Percentiles rank a stretch among this genome's conserved stretches.
Evolutionary conservation across 2,329 filamentous ascomycete species (phyloP).

Genomic region (Paecilomyces formosus): DNA sequence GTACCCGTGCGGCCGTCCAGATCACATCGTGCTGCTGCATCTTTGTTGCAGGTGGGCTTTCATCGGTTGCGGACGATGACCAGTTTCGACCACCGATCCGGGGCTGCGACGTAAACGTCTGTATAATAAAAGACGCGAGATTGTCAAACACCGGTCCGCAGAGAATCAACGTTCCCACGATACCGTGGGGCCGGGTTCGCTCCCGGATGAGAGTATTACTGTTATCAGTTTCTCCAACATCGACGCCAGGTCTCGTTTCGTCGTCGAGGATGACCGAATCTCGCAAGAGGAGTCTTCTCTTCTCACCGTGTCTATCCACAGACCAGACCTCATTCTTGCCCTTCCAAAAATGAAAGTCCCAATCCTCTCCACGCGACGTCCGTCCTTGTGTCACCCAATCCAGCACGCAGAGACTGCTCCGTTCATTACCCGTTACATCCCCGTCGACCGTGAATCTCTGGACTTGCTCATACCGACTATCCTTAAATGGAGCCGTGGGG

Average conservation of each 20-base stretch:
- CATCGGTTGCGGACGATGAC: slow-evolving; percentile 21
- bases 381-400: slow-evolving; percentile 95
- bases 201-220: slow-evolving; percentile 25
- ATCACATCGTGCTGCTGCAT: slow-evolving; percentile 46
- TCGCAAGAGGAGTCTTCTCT: slow-evolving; percentile 63
- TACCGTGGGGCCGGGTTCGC: slow-evolving; percentile 66
- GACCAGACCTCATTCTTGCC: slow-evolving; percentile 74
- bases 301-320: slow-evolving; percentile 29
- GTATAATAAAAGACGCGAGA: slow-evolving; percentile 66
- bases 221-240: slow-evolving; percentile 22
- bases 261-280: slow-evolving; percentile 73
- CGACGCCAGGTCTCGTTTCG: slow-evolving; percentile 31
- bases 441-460: slow-evolving; percentile 64
- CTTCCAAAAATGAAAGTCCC: slow-evolving; percentile 72
- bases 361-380: slow-evolving; percentile 76
- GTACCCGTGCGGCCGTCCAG: slow-evolving; percentile 74
- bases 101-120: slow-evolving; percentile 70
- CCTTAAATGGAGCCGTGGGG: slow-evolving; percentile 83
- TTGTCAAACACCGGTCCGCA: slow-evolving; percentile 62
- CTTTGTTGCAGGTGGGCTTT: slow-evolving; percentile 32
- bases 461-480: slow-evolving; percentile 74
- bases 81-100: slow-evolving; percentile 79
- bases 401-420: slow-evolving; percentile 64
- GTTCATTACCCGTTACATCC: slow-evolving; percentile 26
- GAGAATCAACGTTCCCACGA: slow-evolving; percentile 80